Evolutionary conservation across 768 basidiomycete species (phyloP), one percentile per base, ranked within the genome.

Genomic region (Trametes sanguinea): DNA sequence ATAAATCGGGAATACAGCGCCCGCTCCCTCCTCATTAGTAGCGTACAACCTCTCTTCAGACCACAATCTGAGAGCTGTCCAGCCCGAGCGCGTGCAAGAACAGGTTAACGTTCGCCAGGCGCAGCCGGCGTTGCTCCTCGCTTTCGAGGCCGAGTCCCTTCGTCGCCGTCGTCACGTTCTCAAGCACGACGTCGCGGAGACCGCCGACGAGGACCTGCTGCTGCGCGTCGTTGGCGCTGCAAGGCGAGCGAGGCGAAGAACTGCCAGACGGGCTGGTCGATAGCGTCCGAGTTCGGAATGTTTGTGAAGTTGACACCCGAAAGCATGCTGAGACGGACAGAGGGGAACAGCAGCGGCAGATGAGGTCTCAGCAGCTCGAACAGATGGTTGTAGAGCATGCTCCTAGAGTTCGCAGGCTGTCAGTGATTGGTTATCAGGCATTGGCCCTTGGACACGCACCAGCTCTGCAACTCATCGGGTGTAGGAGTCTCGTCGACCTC

Each of bases 201-300:
- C 87, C 80, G 17, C 86, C 84, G 37, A 99, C 95, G 50, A 99
- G 82, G 47, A 85, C 78, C 65, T 92, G 90, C 72, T 98, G 96
- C 73, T 99, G 94, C 66, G 94, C 89, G 45, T 85, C 80, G 51
- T 85, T 84, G 11, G 94, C 91, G 66, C 90, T 89, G 43, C 95
- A 81, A 81, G 2, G 95, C 95, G 52, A 98, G 76, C 2, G 93
- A 87, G 6, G 94, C 92, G 39, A 97, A 83, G 81, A 95, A 92
- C 72, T 92, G 89, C 94, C 95, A 97, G n/a, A 94, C 91, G 13
- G 90, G 92, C 73, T 92, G 90, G 75, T 96, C 94, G 57, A 90
- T 80, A 60, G 83, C 79, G 71, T 91, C 90, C 35, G 82, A 80
- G 30, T 79, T 73, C 1, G 81, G 76, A 16, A 77, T 73, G 30